A percentile compares a stretch with the other conserved stretches of the same genome.
Conservation (phyloP, 768 basidiomycete species). For the Leccinum broughii region DNA sequence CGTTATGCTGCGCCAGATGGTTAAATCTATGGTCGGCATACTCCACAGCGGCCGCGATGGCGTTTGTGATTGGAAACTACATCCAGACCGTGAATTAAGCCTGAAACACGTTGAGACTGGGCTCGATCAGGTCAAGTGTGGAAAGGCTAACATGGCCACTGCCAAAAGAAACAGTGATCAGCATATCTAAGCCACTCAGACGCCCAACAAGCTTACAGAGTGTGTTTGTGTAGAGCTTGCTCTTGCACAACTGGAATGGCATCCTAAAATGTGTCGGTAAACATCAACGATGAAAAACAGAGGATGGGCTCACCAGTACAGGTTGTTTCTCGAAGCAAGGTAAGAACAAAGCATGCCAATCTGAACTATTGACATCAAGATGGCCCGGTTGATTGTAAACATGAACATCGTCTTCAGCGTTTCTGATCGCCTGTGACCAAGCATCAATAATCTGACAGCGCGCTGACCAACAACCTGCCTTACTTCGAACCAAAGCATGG, state of each 20-base stretch:
- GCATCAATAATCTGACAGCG: not conserved
- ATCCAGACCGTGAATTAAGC: slow-evolving; percentile 16
- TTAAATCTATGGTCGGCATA: slow-evolving; percentile 10
- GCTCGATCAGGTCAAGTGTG: not conserved
- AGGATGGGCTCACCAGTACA: slow-evolving; percentile 18
- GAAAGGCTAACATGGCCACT: slow-evolving; percentile 19
- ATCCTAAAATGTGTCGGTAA: slow-evolving; percentile 11
- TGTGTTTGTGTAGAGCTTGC: slow-evolving; percentile 26
- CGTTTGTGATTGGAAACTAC: slow-evolving; percentile 1
- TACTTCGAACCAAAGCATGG: slow-evolving; percentile 9
- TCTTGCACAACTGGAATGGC: slow-evolving; percentile 26
- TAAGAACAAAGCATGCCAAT: slow-evolving; percentile 19
- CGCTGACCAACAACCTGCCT: not conserved
- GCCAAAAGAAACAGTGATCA: not conserved
- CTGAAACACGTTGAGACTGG: slow-evolving; percentile 2
- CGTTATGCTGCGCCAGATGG: slow-evolving; percentile 3
- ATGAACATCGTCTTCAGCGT: slow-evolving; percentile 16
- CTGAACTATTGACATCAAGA: slow-evolving; percentile 20
- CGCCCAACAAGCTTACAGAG: slow-evolving; percentile 13
- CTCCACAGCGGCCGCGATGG: slow-evolving; percentile 8
- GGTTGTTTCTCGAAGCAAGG: slow-evolving; percentile 9
- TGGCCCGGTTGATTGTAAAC: slow-evolving; percentile 20
- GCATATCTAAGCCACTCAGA: not conserved
- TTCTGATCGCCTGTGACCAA: slow-evolving; percentile 13
- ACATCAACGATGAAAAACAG: not conserved